A percentile compares a stretch with the other conserved stretches of the same genome.
Conservation (phyloP, 306 rosid species). For the Cicer bijugum region DNA sequence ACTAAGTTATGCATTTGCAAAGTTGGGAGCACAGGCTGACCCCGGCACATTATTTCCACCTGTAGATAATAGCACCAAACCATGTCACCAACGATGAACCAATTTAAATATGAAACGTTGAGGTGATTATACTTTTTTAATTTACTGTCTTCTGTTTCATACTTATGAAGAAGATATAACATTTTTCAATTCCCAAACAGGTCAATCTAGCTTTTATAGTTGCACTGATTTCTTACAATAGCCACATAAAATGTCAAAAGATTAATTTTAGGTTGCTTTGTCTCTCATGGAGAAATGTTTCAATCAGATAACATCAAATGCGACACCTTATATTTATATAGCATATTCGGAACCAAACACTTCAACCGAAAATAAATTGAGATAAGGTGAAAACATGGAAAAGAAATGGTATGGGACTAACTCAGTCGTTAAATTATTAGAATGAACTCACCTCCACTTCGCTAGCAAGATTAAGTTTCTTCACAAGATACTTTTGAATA, state of each 20-base stretch:
- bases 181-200: background rate
- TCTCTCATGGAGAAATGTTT: conserved; percentile 1
- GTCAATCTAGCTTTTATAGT: conserved; percentile 15
- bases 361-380: background rate
- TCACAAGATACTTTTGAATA: conserved; percentile 84
- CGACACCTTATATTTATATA: conserved; percentile 13
- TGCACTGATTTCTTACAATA: conserved; percentile 6
- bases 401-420: background rate
- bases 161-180: background rate
- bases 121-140: background rate
- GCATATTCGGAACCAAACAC: conserved; percentile 27
- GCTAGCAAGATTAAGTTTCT: conserved; percentile 81
- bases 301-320: conserved; percentile 3
- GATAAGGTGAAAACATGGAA: background rate
- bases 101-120: background rate
- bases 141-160: conserved; percentile 24
- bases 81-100: conserved; percentile 35
- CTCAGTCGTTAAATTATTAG: conserved; percentile 22
- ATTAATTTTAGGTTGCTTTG: conserved; percentile 18
- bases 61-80: conserved; percentile 44
- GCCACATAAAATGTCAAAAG: conserved; percentile 22
- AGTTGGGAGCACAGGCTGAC: conserved; percentile 76
- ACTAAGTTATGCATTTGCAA: conserved; percentile 73
- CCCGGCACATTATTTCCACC: conserved; percentile 92
- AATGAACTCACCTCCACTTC: conserved; percentile 78